Base-by-base conservation (phyloP, 2,329 filamentous ascomycete genomes). In the Pseudogymnoascus sp. region DNA sequence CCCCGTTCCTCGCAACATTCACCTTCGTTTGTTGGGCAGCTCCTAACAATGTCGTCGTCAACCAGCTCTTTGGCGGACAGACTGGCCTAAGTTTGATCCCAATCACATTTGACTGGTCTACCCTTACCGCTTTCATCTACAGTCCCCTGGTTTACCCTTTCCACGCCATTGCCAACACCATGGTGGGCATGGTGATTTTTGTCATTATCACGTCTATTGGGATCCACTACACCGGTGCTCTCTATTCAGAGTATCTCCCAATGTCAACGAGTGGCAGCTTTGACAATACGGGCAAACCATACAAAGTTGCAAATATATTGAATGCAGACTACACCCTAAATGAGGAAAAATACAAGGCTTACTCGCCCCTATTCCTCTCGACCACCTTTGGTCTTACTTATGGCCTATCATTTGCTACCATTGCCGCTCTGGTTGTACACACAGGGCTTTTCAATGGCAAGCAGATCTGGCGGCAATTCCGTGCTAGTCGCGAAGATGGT, bases 81-180 rank as follows among this genome's bases (percentile, higher is more conserved):
- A 88, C 84, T 0, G 88, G 88, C 0, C 66, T 90, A 6, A 89
- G 85, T 0, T 70, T 90, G 34, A 73, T 90, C 3, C 88, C 88
- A 1, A 83, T 90, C 38, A 90, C 87, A 0, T 89, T 90, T 70
- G 88, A 90, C 77, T 90, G 88, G 87, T 87, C 87, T 4, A 87
- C 89, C 69, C 81, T 89, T 60, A 80, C 85, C 2, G 89, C 87
- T 56, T 91, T 84, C 65, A 78, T 89, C 61, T 83, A 84, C 31
- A 89, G 85, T 8, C 88, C 88, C 18, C 65, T 75, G 1, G 69
- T 69, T 28, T 70, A 69, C 5, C 74, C 74, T 1, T 73, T 70
- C 42, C 82, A 84, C 69, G 82, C 83, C 64, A 83, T 85, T 64
- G 78, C 78, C 68, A 86, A 86, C 66, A 81, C 82, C 21, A 70